Base-by-base conservation (phyloP, 345 rosid species). In the Euphorbia peplus region DNA sequence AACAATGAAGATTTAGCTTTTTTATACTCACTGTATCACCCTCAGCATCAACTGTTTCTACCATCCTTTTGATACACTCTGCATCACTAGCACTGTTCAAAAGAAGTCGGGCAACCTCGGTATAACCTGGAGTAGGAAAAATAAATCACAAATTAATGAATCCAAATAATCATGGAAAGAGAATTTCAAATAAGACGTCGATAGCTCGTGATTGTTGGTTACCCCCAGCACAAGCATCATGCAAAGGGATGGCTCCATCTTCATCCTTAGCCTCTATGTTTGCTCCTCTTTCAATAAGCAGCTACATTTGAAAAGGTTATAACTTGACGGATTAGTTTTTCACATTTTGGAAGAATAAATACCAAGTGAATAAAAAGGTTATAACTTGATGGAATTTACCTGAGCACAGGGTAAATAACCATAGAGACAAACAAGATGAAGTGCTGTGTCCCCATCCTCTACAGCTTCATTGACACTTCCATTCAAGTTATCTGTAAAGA, bases 161-260 rank as follows among this genome's bases (percentile, higher is more conserved):
- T 22, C 48, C 0, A 26, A 39, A 0, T 22, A 53, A 24, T 32
- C 53, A 16, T 10, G 8, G 14, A 19, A 9, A 28, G 41, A 64
- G 10, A 19, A 10, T 55, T 10, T 52, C 30, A 8, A 12, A 42
- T 52, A 54, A 24, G 3, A 47, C 32, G 22, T 15, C 26, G 25
- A 53, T 24, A 8, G 26, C 7, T 25, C 46, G 10, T n/a, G 19
- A 8, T 37, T 21, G 51, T 11, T 53, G 62, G 71, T 76, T 72
- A 93, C 97, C 97, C 67, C 78, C 95, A 0, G 96, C 95, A 81
- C 90, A 89, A 60, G 95, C 96, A 86, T 91, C 99, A 66, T 95
- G 99, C 62, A 95, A 67, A 73, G 99, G 97, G 77, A 95, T 70
- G 1, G 95, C 97, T 47, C 96, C 99, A 13, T 95, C 97, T 80